Percentiles rank a stretch among this genome's conserved stretches.
These are phyloP conservation scores for Penicillium bialowiezense DNA, from an alignment of 495 filamentous ascomycete species.

Conservation along the genomic window DNA sequence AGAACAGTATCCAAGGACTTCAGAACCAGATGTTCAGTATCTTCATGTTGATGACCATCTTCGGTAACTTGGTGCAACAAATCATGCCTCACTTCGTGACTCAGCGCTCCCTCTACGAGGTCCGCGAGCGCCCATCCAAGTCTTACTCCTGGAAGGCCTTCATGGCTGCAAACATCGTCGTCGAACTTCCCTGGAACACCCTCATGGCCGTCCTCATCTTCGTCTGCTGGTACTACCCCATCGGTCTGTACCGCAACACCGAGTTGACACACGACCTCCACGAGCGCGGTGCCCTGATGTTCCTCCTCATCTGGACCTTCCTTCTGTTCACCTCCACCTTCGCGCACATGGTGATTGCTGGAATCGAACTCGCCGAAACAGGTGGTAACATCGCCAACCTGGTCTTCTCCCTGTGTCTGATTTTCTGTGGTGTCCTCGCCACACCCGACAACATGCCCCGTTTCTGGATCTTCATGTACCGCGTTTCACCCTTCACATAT, in stretches of 20 bases:
- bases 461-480: slow-evolving; percentile 87
- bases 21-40: slow-evolving; percentile 91
- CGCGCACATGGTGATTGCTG: slow-evolving; percentile 63
- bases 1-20: slow-evolving; percentile 73
- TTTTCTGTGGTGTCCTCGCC: slow-evolving; percentile 69
- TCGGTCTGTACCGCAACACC: slow-evolving; percentile 60
- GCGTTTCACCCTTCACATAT: slow-evolving; percentile 71
- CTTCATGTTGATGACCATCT: slow-evolving; percentile 83
- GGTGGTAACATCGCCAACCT: slow-evolving; percentile 62
- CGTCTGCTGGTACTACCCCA: slow-evolving; percentile 66
- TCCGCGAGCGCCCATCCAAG: slow-evolving; percentile 68
- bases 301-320: slow-evolving; percentile 54
- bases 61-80: slow-evolving; percentile 76
- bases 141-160: slow-evolving; percentile 77
- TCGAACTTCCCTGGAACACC: slow-evolving; percentile 72
- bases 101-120: slow-evolving; percentile 67
- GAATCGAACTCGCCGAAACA: slow-evolving; percentile 59
- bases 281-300: slow-evolving; percentile 57
- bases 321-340: slow-evolving; percentile 62
- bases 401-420: slow-evolving; percentile 58
- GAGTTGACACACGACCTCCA: slow-evolving; percentile 35
- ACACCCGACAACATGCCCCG: slow-evolving; percentile 56
- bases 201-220: slow-evolving; percentile 63
- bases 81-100: slow-evolving; percentile 71
- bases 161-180: slow-evolving; percentile 63